Evolutionary conservation across 2,329 filamentous ascomycete species (phyloP), one percentile per base, ranked within the genome.

Genomic region (Aureobasidium sp.): DNA sequence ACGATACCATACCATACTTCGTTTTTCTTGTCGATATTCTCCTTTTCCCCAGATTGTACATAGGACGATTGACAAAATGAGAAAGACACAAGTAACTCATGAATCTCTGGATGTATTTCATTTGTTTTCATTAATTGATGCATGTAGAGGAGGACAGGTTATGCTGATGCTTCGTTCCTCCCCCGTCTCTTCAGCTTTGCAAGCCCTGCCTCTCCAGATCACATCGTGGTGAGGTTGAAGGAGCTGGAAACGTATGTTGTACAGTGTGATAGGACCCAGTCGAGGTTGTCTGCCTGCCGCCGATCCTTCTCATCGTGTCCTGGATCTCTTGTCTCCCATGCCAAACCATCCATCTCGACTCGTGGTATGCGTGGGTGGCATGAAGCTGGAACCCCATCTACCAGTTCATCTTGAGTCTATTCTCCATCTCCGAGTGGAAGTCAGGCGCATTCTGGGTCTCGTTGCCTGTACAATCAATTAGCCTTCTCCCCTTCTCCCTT

Each of bases 361-460:
- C 25, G 11, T 27, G n/a, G n/a, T 9, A n/a, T 10, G 27, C n/a
- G 21, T 50, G 15, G 8, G 45, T 21, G 25, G 27, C 27, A 15
- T 31, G 8, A 2, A 7, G 5, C 46, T 13, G 7, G 21, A 13
- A 17, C 6, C 10, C 8, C 13, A 25, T 65, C 65, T 69, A 76
- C 74, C 79, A 78, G 78, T 72, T 80, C 84, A 96, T 95, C 81
- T 86, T 88, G 75, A 95, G 79, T 81, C 90, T 90, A 75, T 84
- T 83, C 84, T 96, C 93, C 85, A 96, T 91, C 83, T 97, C 93
- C 61, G 90, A 87, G 69, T 96, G 91, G 75, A 96, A 86, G 57
- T 86, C 84, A 25, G 86, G 83, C 43, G 84, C 78, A 63, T 83
- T 81, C 68, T 85, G 82, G 72, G 84, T 81, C 74, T 93, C 90